Evolutionary conservation across 78 protist genomes (phyloP).

Genomic region (Mantamonas sphyraenae): DNA sequence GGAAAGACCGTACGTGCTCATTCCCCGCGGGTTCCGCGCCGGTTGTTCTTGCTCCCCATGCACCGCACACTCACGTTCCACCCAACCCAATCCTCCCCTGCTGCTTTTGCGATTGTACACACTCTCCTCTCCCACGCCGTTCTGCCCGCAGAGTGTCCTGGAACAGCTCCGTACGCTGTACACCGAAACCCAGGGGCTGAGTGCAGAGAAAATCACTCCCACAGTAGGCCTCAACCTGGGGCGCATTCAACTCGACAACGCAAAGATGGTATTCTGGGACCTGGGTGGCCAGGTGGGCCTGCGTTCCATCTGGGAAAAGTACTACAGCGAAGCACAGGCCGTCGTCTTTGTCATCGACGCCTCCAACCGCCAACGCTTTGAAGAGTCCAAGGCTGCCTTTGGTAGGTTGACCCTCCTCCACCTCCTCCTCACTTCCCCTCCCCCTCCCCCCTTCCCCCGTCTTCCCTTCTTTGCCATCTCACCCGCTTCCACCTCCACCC

Average conservation of each 20-base stretch:
- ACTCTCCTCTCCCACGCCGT: background rate
- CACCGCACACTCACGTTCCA: too few species aligned
- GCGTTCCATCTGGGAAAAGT: constrained; percentile 26
- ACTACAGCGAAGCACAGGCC: constrained; percentile 16
- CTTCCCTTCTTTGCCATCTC: too few species aligned
- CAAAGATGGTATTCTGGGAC: constrained; percentile 31
- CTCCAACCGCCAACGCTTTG: too few species aligned
- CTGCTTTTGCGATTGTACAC: background rate
- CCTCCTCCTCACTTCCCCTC: too few species aligned
- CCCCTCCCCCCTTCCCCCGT: too few species aligned
- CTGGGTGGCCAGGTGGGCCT: constrained; percentile 20
- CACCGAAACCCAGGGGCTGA: background rate
- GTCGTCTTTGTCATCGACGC: constrained; percentile 28
- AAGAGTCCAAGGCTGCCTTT: too few species aligned
- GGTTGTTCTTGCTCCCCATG: too few species aligned
- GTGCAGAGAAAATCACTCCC: constrained; percentile 23
- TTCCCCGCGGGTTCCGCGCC: too few species aligned
- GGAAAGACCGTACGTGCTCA: constrained; percentile 20
- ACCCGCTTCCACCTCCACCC: background rate
- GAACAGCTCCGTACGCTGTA: background rate
- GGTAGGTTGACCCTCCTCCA: too few species aligned
- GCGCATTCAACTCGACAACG: background rate
- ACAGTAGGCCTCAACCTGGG: constrained; percentile 31
- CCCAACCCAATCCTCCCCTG: background rate
- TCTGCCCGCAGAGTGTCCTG: background rate